Evolutionary conservation across 768 basidiomycete genomes (phyloP).

Genomic region (Boletus rubroflammeus): DNA sequence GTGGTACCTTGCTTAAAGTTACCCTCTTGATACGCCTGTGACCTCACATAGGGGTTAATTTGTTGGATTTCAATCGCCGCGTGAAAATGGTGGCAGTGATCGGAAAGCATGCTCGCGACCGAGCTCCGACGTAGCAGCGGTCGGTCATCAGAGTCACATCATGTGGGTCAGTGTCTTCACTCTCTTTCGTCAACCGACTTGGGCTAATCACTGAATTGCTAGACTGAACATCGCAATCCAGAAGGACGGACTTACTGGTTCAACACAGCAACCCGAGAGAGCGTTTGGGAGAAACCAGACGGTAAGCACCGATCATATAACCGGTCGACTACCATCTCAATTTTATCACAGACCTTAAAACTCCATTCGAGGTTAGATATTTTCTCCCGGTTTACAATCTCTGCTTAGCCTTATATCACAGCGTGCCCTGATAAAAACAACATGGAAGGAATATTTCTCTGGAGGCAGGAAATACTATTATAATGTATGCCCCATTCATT

Average conservation of each 20-base stretch:
- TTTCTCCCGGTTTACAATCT: background rate
- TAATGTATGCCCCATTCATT: constrained; percentile 48
- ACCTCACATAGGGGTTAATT: background rate
- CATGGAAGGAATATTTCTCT: constrained; percentile 96
- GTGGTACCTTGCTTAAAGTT: background rate
- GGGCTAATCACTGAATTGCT: constrained; percentile 3
- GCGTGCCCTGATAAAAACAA: constrained; percentile 85
- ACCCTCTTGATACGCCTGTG: too few relatives aligned
- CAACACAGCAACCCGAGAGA: constrained; percentile 81
- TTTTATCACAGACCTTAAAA: constrained; percentile 67
- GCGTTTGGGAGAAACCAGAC: constrained; percentile 98
- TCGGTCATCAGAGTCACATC: too few relatives aligned
- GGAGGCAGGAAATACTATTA: constrained; percentile 91
- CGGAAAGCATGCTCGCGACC: background rate
- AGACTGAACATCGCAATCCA: constrained; percentile 93
- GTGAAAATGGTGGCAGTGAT: constrained; percentile 7
- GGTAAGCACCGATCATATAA: constrained; percentile 42
- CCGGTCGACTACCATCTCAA: constrained; percentile 3
- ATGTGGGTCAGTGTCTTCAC: constrained; percentile 31
- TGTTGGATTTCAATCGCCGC: constrained; percentile 19
- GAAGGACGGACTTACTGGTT: constrained; percentile 99
- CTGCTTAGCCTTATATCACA: constrained; percentile 30
- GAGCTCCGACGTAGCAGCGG: background rate
- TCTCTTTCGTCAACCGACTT: background rate
- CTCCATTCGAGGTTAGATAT: constrained; percentile 76